Evolutionary conservation across 371 early-diverging fungal genomes (phyloP).

Genomic region (Zopfochytrium polystomum): DNA sequence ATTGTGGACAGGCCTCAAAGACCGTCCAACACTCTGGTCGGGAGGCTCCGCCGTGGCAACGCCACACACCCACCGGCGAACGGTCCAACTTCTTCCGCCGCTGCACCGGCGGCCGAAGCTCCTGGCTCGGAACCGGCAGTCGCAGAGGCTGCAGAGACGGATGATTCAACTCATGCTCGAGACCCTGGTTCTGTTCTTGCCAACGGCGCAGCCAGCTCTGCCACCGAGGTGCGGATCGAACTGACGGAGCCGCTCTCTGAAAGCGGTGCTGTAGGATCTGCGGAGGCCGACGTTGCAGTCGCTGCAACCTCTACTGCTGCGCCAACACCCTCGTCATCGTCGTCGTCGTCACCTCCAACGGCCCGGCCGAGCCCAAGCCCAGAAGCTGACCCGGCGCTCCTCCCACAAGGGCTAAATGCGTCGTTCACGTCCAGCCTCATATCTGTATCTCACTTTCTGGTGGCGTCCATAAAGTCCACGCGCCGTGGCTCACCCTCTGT

Average conservation of each 20-base stretch:
- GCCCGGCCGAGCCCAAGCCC: not conserved
- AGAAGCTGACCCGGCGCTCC: not conserved
- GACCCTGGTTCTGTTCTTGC: not conserved
- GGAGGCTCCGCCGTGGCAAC: too few relatives aligned
- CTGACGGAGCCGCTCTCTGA: not conserved
- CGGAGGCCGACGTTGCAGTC: not conserved
- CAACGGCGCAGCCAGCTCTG: too few relatives aligned
- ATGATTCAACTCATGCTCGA: not conserved
- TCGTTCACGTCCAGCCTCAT: slow-evolving; percentile 17
- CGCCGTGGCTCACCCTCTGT: not conserved
- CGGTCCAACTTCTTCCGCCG: not conserved
- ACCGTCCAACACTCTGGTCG: too few relatives aligned
- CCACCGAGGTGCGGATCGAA: not conserved
- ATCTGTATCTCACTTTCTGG: slow-evolving; percentile 14
- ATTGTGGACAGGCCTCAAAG: too few relatives aligned
- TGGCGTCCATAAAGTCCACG: not conserved
- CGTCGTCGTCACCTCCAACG: not conserved
- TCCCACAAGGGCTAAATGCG: slow-evolving; percentile 14
- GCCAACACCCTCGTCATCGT: not conserved
- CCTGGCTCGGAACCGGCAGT: not conserved
- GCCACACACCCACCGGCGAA: too few relatives aligned
- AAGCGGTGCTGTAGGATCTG: not conserved
- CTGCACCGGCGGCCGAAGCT: not conserved
- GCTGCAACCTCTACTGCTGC: not conserved
- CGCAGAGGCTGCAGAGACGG: not conserved